Conservation (phyloP, 2,329 filamentous ascomycete species). For the Neophaeococcomyces mojaviensis region DNA sequence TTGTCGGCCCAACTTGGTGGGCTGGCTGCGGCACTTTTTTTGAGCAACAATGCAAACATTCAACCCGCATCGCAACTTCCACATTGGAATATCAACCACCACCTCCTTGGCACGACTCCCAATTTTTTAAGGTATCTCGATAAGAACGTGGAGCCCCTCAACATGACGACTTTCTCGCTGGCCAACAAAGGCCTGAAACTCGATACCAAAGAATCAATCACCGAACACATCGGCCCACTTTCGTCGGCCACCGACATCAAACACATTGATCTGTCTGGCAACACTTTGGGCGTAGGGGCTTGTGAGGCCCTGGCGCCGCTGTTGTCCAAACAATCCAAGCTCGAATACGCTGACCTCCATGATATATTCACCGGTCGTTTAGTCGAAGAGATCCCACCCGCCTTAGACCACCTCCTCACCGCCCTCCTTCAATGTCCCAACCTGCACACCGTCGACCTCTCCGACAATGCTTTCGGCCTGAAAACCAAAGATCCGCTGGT, state of each 20-base stretch:
- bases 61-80: too few relatives aligned
- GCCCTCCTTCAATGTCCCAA: conserved; percentile 78
- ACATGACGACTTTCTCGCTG: conserved; percentile 64
- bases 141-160: not conserved
- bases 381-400: conserved; percentile 85
- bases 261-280: conserved; percentile 79
- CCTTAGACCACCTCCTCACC: conserved; percentile 75
- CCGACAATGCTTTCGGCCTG: conserved; percentile 95
- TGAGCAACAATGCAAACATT: too few relatives aligned
- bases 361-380: conserved; percentile 97
- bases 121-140: not conserved
- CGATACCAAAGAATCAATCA: conserved; percentile 77
- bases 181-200: conserved; percentile 90
- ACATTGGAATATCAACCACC: too few relatives aligned
- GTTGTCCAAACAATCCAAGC: conserved; percentile 71
- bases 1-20: too few relatives aligned
- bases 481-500: conserved; percentile 91
- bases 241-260: conserved; percentile 66
- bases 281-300: conserved; percentile 85
- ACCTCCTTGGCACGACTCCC: not conserved
- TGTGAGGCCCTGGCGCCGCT: conserved; percentile 71
- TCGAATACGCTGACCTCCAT: conserved; percentile 78
- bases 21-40: too few relatives aligned
- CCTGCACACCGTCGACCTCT: conserved; percentile 86
- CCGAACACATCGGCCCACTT: conserved; percentile 72